Base-by-base conservation (phyloP, 2,329 filamentous ascomycete genomes). In the Cercospora zeae-maydis region DNA sequence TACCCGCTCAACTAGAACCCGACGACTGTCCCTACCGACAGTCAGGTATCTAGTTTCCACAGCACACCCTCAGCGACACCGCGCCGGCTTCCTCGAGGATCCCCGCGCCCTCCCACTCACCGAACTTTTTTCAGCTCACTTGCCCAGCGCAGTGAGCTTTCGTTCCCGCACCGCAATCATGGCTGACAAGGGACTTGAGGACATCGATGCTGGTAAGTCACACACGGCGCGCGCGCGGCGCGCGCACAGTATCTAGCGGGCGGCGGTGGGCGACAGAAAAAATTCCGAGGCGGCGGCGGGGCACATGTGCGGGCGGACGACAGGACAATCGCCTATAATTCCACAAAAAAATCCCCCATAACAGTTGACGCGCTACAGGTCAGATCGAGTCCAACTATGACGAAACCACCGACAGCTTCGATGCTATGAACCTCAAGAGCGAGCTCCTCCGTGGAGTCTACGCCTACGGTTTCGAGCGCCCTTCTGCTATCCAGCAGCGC, bases 301-400 rank as follows among this genome's bases (percentile, higher is more conserved):
- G 45, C 45, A 58, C 11, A 19, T 52, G 47, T 30, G 30, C 37
- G 39, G 37, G 33, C 51, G 33, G 37, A 52, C 42, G 37, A 45
- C 34, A 49, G 58, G 54, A 39, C 37, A 62, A 65, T 51, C 49
- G 30, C 56, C 57, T 57, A 42, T 58, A 54, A 30, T 47, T 55
- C 11, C 24, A 52, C 61, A 39, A 57, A 61, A 27, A 39, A 39
- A 54, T 2, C 58, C 37, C 14, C 51, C 16, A 21, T 57, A 61
- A 66, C 64, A 61, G 54, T 49, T 61, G 39, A 49, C 59, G 24
- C n/a, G 63, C 63, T 78, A 75, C 79, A 96, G 93, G 89, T 82
- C 92, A 96, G 85, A 99, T 99, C 86, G 96, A 99, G 87, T 96
- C 93, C 79, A 99, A 99, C 91, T 99, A 98, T 85, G 95, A 99